A percentile compares a stretch with the other conserved stretches of the same genome.
Conservation (phyloP, 1,284 basidiomycete genomes). For the Tilletia indica region DNA sequence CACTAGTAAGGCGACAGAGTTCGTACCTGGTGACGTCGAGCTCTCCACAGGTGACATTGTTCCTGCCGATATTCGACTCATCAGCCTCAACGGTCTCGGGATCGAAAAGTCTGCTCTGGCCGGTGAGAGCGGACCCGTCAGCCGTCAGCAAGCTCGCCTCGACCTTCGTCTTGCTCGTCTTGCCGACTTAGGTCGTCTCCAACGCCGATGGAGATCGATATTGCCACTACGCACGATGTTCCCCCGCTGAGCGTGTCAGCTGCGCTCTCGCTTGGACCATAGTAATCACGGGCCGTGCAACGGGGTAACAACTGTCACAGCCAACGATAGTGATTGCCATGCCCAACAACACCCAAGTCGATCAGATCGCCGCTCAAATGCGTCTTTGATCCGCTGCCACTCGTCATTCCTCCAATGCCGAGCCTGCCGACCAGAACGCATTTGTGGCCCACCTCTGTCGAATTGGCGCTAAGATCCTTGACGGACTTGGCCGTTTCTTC, state of each 20-base stretch:
- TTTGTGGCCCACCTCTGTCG: not conserved
- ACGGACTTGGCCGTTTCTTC: conserved; percentile 35
- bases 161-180: conserved; percentile 30
- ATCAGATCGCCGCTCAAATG: conserved; percentile 46
- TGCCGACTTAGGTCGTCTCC: conserved; percentile 18
- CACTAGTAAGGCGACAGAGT: conserved; percentile 26
- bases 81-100: conserved; percentile 42
- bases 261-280: conserved; percentile 41
- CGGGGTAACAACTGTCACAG: too few relatives aligned
- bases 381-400: conserved; percentile 16
- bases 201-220: conserved; percentile 28
- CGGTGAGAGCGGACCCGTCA: conserved; percentile 46
- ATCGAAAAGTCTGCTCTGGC: conserved; percentile 49
- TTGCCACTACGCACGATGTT: not conserved
- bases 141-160: conserved; percentile 38
- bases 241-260: conserved; percentile 38
- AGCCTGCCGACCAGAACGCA: not conserved
- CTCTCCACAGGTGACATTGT: conserved; percentile 45
- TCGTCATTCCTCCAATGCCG: too few relatives aligned
- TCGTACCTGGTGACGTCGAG: conserved; percentile 61
- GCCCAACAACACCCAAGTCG: conserved; percentile 45
- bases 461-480: not conserved
- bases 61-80: conserved; percentile 45
- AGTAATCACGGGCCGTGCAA: too few relatives aligned
- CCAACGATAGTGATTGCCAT: too few relatives aligned